Percentiles rank a stretch among this genome's conserved stretches.
phyloP scores from a whole-genome alignment of 805 yeast species.

The Komagataella ulmi region DNA sequence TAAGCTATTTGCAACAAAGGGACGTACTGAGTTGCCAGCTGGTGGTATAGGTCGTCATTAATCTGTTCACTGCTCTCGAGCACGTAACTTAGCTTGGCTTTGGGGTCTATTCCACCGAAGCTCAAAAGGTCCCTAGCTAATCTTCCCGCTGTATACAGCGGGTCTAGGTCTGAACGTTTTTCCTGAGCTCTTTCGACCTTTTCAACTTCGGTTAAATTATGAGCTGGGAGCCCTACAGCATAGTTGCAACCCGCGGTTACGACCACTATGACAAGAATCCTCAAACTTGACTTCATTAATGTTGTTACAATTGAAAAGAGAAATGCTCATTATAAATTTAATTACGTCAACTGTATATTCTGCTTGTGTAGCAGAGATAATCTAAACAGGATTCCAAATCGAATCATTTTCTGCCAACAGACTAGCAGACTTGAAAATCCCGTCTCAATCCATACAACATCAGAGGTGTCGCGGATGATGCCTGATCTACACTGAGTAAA shows the following conservation, averaged over 20 bases:
- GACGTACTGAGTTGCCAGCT: not conserved
- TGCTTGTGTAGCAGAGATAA: not conserved
- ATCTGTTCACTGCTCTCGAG: not conserved
- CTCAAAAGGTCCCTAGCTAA: not conserved
- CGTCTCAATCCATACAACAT: not conserved
- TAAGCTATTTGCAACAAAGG: constrained; percentile 8
- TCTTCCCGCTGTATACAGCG: not conserved
- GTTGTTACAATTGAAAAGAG: not conserved
- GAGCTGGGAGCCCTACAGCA: not conserved
- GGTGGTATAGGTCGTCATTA: not conserved
- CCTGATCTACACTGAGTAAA: not conserved
- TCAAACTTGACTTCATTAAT: not conserved
- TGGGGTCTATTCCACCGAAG: not conserved
- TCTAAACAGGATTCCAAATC: not conserved
- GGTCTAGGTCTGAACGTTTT: not conserved
- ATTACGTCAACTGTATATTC: not conserved
- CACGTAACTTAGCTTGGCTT: not conserved
- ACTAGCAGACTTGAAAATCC: not conserved
- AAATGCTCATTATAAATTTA: not conserved
- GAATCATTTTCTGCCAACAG: not conserved
- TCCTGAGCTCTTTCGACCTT: not conserved
- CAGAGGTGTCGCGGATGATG: not conserved
- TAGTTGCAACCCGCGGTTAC: not conserved
- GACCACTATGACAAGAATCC: not conserved
- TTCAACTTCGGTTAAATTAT: not conserved